These are phyloP conservation scores for Aspergillus haitiensis DNA, from an alignment of 495 filamentous ascomycete species.

Conservation along the genomic window DNA sequence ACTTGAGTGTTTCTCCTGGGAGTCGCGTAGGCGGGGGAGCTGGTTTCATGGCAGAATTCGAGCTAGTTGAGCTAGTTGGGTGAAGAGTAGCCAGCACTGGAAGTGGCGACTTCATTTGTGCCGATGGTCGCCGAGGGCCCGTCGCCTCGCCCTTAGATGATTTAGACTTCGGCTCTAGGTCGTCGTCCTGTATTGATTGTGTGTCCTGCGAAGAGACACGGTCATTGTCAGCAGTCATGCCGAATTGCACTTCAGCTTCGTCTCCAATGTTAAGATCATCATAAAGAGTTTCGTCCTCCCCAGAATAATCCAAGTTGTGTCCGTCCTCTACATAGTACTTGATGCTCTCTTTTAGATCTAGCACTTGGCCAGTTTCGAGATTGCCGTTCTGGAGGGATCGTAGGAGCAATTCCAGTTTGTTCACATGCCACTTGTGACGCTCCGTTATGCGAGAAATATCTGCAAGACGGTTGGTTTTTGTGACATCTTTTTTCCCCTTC, in stretches of 20 bases:
- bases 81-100: constrained; percentile 82
- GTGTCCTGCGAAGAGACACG: constrained; percentile 91
- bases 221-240: constrained; percentile 79
- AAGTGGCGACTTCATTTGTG: constrained; percentile 90
- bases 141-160: constrained; percentile 43
- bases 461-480: constrained; percentile 81
- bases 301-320: constrained; percentile 75
- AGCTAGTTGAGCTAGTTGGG: constrained; percentile 52
- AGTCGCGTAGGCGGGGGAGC: constrained; percentile 81
- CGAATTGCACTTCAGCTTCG: constrained; percentile 79
- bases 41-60: constrained; percentile 82
- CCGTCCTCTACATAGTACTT: constrained; percentile 92
- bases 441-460: constrained; percentile 83
- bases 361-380: constrained; percentile 80
- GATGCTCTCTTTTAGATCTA: constrained; percentile 85
- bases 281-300: constrained; percentile 92
- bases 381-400: constrained; percentile 90
- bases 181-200: constrained; percentile 86
- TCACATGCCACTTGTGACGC: constrained; percentile 93
- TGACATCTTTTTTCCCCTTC: constrained; percentile 83
- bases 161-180: constrained; percentile 62
- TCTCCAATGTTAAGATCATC: constrained; percentile 91
- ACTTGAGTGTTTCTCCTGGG: constrained; percentile 88
- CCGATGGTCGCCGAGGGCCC: constrained; percentile 71
- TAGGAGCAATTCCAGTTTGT: constrained; percentile 86